Conservation (phyloP, 148 eudicot species). For the Chenopodium quinoa region DNA sequence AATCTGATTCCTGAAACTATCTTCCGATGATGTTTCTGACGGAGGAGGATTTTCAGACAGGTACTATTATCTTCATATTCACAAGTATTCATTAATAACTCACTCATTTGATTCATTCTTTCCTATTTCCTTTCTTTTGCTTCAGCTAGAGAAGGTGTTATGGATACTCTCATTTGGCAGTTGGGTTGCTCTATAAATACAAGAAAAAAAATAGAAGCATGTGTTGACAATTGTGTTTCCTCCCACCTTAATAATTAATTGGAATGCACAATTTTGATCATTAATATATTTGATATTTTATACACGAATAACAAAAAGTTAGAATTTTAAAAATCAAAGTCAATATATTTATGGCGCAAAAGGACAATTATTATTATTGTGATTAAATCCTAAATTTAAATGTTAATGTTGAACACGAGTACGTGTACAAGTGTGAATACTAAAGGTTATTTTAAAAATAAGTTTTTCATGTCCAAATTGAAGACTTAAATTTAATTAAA, state of each 20-base stretch:
- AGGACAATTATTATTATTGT: too few species aligned
- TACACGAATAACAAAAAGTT: too few species aligned
- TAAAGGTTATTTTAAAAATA: too few species aligned
- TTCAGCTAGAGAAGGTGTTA: not conserved
- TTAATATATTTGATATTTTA: too few species aligned
- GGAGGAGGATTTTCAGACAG: not conserved
- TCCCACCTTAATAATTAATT: not conserved
- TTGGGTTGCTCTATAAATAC: not conserved
- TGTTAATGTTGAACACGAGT: not conserved
- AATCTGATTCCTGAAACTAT: constrained; percentile 25
- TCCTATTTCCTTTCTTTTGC: not conserved
- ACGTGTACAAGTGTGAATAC: too few species aligned
- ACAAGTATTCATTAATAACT: not conserved
- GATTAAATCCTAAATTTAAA: too few species aligned
- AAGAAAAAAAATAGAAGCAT: not conserved
- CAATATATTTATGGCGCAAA: too few species aligned
- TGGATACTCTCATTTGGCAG: not conserved
- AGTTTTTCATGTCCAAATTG: too few species aligned
- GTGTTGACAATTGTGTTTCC: not conserved
- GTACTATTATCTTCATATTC: not conserved
- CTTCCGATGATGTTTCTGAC: constrained; percentile 26
- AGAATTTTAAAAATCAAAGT: too few species aligned
- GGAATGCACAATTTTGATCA: too few species aligned
- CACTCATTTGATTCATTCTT: constrained; percentile 7
- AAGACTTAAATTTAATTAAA: too few species aligned